Conservation (phyloP, 2,329 filamentous ascomycete species). For the Fusarium cyanostomum region DNA sequence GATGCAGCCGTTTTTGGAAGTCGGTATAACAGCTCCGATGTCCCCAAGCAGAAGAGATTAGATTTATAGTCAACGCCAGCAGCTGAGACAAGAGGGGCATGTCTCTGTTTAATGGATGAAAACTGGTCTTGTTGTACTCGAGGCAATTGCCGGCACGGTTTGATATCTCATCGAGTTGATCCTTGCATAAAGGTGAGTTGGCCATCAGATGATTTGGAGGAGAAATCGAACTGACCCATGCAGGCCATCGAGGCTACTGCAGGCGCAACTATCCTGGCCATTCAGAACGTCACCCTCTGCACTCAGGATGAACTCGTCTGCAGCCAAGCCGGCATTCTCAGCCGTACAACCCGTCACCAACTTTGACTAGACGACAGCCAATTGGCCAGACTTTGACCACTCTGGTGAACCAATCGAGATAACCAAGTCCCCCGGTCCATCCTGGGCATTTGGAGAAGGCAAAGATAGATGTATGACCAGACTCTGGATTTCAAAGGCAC, state of each 20-base stretch:
- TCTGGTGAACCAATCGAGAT: constrained; percentile 33
- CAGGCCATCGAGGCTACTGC: not conserved
- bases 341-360: constrained; percentile 36
- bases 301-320: constrained; percentile 21
- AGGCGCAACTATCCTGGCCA: not conserved
- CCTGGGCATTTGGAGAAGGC: constrained; percentile 59
- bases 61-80: too few species aligned
- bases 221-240: not conserved
- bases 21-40: constrained; percentile 24
- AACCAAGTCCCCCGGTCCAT: constrained; percentile 51
- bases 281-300: not conserved
- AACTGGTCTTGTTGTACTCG: not conserved
- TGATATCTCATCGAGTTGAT: too few species aligned
- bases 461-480: too few species aligned
- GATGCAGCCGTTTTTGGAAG: not conserved
- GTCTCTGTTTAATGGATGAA: not conserved
- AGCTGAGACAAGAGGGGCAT: not conserved
- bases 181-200: constrained; percentile 2
- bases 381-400: constrained; percentile 40
- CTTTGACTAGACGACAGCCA: constrained; percentile 38
- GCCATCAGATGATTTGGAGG: not conserved
- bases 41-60: not conserved
- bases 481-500: constrained; percentile 32
- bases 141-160: not conserved
- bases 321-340: constrained; percentile 33